Base-by-base conservation (phyloP, 2,329 filamentous ascomycete genomes). In the Alternaria sp. region DNA sequence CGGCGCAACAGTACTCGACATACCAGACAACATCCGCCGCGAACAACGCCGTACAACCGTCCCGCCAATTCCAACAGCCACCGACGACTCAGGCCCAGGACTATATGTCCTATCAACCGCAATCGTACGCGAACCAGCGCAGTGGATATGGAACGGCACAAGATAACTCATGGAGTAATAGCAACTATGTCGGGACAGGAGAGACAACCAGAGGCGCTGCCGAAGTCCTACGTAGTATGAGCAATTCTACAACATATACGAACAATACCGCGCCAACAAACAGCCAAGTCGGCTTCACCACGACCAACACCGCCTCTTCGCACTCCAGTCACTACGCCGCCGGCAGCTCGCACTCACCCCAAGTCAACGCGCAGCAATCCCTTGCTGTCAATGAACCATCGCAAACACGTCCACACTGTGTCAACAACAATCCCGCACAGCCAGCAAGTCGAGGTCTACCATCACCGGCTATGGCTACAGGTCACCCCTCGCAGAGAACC, bases 181-280 rank as follows among this genome's bases (percentile, higher is more conserved):
- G 49, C 45, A 69, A 46, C 52, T 72, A 74, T 68, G 67, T 65
- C 13, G 63, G 54, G 8, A 66, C 63, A 23, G 62, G 63, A 5
- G 72, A 74, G 51, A 69, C 66, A 10, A 71, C 69, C 7, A 72
- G 63, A 41, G 58, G 67, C 24, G 74, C 74, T 29, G 73, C 74
- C 29, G 72, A 77, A 56, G 72, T 72, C 21, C 52, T 76, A 44
- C 68, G 58, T 41, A 74, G 72, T 34, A 72, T 77, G 68, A 76
- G 73, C 67, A 77, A 69, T 44, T 68, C 44, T 4, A 36, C 66
- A 4, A 48, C 63, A 8, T 73, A 75, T 54, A 61, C 65, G 7
- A 33, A 65, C 3, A 71, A 53, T 14, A 56, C 37, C n/a, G 46
- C 64, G 9, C 46, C 63, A 13, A 54, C 55, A n/a, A 66, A 55